phyloP scores from a whole-genome alignment of 257 asterid genomes.

The Solanum acaule region DNA sequence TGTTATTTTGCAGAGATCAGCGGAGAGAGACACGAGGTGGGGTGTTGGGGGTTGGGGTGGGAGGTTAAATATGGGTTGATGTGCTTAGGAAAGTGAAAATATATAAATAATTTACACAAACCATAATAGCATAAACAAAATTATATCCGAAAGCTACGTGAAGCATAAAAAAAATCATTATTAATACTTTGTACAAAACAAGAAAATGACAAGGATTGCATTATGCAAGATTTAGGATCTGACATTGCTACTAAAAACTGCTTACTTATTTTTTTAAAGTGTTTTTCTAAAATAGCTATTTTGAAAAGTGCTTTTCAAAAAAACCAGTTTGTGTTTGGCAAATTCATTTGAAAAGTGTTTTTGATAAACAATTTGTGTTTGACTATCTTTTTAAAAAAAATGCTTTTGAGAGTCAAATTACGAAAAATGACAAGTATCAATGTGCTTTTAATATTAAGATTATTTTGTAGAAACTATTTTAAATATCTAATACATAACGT shows the following conservation, averaged over 20 bases:
- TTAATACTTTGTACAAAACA: not conserved
- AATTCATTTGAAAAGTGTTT: too few relatives aligned
- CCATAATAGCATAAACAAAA: not conserved
- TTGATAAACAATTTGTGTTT: too few relatives aligned
- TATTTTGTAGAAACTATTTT: too few relatives aligned
- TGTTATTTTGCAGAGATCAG: not conserved
- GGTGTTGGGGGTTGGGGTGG: too few relatives aligned
- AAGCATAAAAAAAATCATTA: not conserved
- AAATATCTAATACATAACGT: too few relatives aligned
- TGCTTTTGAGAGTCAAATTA: not conserved
- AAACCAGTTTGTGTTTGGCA: too few relatives aligned
- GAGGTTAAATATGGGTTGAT: not conserved
- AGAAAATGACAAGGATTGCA: not conserved
- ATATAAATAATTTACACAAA: not conserved
- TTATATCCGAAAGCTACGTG: not conserved
- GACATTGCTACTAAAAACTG: too few relatives aligned
- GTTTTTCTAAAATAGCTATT: too few relatives aligned
- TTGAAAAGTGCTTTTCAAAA: not conserved
- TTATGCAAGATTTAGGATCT: not conserved
- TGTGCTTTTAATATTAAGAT: too few relatives aligned
- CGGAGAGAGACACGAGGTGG: not conserved
- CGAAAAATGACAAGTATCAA: too few relatives aligned
- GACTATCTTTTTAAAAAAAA: not conserved
- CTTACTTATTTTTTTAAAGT: too few relatives aligned
- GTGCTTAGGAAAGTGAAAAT: not conserved